Percentiles rank a stretch among this genome's conserved stretches.
These are phyloP conservation scores for Mimosa pudica DNA, from an alignment of 306 rosid species.

Conservation along the genomic window DNA sequence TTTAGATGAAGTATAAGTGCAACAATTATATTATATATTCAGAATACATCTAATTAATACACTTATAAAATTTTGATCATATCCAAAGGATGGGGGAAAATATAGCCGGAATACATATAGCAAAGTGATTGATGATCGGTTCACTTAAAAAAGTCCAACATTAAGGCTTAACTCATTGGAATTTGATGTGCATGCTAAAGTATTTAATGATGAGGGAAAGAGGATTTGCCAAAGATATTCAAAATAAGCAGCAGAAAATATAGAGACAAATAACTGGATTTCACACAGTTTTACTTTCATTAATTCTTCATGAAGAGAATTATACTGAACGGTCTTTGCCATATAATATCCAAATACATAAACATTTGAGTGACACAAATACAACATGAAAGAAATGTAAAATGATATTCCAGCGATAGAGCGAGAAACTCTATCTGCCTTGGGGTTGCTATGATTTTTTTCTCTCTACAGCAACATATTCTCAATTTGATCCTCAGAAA, in stretches of 20 bases:
- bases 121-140: too few relatives aligned
- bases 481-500: not conserved
- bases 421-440: conserved; percentile 54
- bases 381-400: conserved; percentile 23
- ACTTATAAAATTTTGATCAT: too few relatives aligned
- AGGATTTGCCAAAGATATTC: not conserved
- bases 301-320: conserved; percentile 10
- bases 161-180: too few relatives aligned
- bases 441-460: conserved; percentile 39
- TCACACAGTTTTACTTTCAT: not conserved
- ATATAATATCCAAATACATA: conserved; percentile 23
- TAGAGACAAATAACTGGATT: not conserved
- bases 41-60: too few relatives aligned
- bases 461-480: not conserved
- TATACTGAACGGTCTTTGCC: conserved; percentile 22
- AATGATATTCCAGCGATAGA: conserved; percentile 35
- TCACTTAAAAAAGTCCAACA: too few relatives aligned
- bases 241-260: not conserved
- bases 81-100: too few relatives aligned
- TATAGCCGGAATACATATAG: too few relatives aligned
- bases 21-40: too few relatives aligned
- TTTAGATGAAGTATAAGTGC: too few relatives aligned
- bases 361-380: conserved; percentile 25
- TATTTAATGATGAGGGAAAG: too few relatives aligned
- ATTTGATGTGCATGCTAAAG: too few relatives aligned